Conservation (phyloP, 2,329 filamentous ascomycete genomes). For the Colletotrichum kahawae region DNA sequence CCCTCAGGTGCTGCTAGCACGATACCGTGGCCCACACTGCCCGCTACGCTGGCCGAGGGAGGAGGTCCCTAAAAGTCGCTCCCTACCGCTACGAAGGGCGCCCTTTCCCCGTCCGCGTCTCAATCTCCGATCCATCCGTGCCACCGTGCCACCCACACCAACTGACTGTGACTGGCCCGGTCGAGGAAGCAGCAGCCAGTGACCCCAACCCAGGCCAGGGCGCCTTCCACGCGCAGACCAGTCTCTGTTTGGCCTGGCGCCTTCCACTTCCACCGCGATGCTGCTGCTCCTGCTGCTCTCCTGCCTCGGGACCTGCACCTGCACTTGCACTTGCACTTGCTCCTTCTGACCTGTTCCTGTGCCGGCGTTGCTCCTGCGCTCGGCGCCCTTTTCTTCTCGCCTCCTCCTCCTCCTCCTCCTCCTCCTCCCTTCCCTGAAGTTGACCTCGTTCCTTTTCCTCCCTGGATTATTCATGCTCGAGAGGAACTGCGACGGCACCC, state of each 20-base stretch:
- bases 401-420: background rate
- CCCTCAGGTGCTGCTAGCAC: background rate
- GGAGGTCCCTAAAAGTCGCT: background rate
- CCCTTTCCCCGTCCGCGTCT: background rate
- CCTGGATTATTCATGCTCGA: background rate
- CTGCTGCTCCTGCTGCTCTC: background rate
- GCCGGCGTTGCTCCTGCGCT: background rate
- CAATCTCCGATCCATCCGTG: conserved; percentile 21
- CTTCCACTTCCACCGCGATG: conserved; percentile 3
- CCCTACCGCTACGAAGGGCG: background rate
- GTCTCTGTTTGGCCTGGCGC: background rate
- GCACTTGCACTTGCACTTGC: background rate
- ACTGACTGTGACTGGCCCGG: too few species aligned
- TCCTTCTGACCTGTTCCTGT: conserved; percentile 1
- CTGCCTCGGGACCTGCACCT: conserved; percentile 6
- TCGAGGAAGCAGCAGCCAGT: too few species aligned
- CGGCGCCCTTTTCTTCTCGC: background rate
- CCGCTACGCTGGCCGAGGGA: background rate
- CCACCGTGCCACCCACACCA: background rate
- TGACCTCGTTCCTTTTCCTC: background rate
- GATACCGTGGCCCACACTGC: background rate
- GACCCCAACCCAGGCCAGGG: background rate
- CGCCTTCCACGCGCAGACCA: background rate
- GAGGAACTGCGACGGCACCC: background rate
- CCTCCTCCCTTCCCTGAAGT: background rate